Conservation (phyloP, 495 filamentous ascomycete species). For the Annulohypoxylon bovei region DNA sequence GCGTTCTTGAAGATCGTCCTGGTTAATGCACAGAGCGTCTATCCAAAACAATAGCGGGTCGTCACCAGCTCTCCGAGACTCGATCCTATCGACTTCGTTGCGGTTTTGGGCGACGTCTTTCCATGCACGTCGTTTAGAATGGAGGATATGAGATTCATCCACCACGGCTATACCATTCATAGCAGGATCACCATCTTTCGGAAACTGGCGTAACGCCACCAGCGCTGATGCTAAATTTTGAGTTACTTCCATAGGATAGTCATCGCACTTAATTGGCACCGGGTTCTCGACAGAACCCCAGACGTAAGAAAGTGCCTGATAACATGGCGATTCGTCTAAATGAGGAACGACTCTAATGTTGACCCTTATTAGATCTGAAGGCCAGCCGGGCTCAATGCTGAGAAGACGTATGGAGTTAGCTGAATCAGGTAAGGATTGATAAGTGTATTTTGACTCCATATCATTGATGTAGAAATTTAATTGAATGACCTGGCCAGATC, state of each 20-base stretch:
- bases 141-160: not conserved
- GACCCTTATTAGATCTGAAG: not conserved
- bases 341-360: not conserved
- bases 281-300: slow-evolving; percentile 3
- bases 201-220: not conserved
- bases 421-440: not conserved
- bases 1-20: not conserved
- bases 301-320: slow-evolving; percentile 10
- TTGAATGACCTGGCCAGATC: not conserved
- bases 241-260: not conserved
- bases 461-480: not conserved
- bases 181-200: not conserved
- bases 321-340: not conserved
- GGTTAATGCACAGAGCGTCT: slow-evolving; percentile 9
- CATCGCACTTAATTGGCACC: slow-evolving; percentile 1
- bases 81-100: not conserved
- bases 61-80: not conserved
- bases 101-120: slow-evolving; percentile 10
- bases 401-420: slow-evolving; percentile 12
- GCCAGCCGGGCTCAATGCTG: slow-evolving; percentile 6
- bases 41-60: not conserved
- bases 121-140: not conserved
- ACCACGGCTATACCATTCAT: not conserved
- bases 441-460: not conserved
- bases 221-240: not conserved